These are phyloP conservation scores for Dovyalis caffra DNA, from an alignment of 345 rosid species.

Conservation along the genomic window DNA sequence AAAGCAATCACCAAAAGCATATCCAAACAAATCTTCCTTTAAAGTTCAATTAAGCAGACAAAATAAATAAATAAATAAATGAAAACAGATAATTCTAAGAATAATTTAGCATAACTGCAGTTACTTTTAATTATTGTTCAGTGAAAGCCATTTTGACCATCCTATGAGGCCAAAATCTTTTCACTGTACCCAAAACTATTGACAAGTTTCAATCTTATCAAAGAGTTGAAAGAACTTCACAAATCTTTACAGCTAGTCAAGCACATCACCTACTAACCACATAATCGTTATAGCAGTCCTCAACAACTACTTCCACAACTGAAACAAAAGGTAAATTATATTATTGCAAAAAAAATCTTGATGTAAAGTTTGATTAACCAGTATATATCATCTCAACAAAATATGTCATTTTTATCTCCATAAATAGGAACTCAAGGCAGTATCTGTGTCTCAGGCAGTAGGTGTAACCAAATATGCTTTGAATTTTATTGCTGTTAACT, in stretches of 20 bases:
- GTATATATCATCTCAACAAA: not conserved
- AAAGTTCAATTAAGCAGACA: not conserved
- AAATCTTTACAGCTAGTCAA: not conserved
- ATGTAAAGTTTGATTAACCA: not conserved
- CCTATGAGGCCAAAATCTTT: not conserved
- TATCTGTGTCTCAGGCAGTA: not conserved
- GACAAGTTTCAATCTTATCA: not conserved
- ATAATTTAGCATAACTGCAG: slow-evolving; percentile 5
- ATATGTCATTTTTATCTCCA: slow-evolving; percentile 6
- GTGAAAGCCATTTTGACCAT: not conserved
- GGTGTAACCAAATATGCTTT: not conserved
- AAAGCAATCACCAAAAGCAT: slow-evolving; percentile 13
- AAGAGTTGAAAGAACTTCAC: slow-evolving; percentile 7
- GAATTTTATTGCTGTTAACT: not conserved
- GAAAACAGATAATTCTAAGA: slow-evolving; percentile 14
- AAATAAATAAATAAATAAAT: no score
- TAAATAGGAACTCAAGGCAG: slow-evolving; percentile 5
- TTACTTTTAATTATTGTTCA: slow-evolving; percentile 18
- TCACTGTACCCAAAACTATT: not conserved
- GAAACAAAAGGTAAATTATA: slow-evolving; percentile 1
- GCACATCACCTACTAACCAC: not conserved
- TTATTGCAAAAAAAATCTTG: not conserved
- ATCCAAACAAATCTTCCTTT: not conserved
- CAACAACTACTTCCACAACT: slow-evolving; percentile 2
- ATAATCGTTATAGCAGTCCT: not conserved